Evolutionary conservation across 768 basidiomycete genomes (phyloP).

Genomic region (Lactarius vividus): DNA sequence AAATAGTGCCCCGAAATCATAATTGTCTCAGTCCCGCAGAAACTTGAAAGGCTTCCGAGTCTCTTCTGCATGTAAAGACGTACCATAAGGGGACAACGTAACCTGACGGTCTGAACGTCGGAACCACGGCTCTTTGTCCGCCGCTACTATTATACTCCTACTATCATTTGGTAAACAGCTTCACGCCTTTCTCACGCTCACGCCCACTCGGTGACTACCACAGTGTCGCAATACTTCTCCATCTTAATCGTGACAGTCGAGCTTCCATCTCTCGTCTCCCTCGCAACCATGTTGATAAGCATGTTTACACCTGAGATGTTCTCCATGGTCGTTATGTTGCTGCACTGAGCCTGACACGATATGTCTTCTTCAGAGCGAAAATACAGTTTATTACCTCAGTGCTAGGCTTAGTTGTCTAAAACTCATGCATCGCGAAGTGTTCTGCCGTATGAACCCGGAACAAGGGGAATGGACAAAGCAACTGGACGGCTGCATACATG

Average conservation of each 20-base stretch:
- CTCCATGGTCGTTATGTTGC: background rate
- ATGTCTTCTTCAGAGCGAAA: background rate
- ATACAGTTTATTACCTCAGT: background rate
- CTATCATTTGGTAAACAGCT: too few relatives aligned
- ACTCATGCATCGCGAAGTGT: background rate
- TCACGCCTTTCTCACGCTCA: background rate
- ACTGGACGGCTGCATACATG: background rate
- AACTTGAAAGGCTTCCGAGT: background rate
- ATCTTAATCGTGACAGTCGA: background rate
- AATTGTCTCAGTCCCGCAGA: background rate
- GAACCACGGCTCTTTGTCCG: background rate
- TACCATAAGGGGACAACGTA: background rate
- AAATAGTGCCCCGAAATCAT: background rate
- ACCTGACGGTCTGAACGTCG: background rate
- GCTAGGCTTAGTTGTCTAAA: background rate
- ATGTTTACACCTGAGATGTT: background rate
- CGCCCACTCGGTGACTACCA: too few relatives aligned
- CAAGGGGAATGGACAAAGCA: background rate
- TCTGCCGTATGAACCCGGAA: background rate
- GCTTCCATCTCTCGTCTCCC: background rate
- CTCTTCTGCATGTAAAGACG: background rate
- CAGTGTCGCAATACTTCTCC: background rate
- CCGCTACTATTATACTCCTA: too few relatives aligned
- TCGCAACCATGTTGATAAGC: background rate
- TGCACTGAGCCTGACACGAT: background rate